phyloP scores from a whole-genome alignment of 2,329 filamentous ascomycete genomes.

The Colletotrichum sp. region DNA sequence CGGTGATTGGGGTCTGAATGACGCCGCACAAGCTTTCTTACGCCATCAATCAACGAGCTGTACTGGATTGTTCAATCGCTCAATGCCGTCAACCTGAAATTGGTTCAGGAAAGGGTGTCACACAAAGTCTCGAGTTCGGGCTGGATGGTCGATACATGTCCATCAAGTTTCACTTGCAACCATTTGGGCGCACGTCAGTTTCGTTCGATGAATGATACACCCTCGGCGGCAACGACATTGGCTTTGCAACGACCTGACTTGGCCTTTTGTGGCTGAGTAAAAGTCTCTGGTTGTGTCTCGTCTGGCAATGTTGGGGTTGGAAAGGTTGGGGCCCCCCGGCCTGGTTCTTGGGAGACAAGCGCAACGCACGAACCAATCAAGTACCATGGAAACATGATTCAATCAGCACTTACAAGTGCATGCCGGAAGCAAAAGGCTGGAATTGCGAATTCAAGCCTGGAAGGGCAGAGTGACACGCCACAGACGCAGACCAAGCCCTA shows the following conservation, averaged over 20 bases:
- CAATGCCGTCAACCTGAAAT: not conserved
- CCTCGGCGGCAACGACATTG: not conserved
- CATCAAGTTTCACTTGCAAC: not conserved
- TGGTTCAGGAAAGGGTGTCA: not conserved
- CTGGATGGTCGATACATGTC: not conserved
- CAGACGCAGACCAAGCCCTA: slow-evolving; percentile 3
- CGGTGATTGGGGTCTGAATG: not conserved
- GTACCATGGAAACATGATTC: not conserved
- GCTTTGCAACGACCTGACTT: not conserved
- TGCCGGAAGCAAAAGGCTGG: not conserved
- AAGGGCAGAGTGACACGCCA: not conserved
- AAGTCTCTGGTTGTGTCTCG: not conserved
- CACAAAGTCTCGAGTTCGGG: not conserved
- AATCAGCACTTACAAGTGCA: not conserved
- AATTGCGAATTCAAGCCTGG: not conserved
- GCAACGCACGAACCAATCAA: not conserved
- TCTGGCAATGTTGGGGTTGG: not conserved
- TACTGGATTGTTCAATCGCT: not conserved
- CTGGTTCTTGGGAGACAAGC: not conserved
- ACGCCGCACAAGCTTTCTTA: not conserved
- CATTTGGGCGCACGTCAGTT: not conserved
- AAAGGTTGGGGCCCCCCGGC: not conserved
- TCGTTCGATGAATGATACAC: not conserved
- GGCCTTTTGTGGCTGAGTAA: not conserved
- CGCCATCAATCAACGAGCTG: not conserved